Base-by-base conservation (phyloP, 768 basidiomycete genomes). In the Boletus rex-veris region DNA sequence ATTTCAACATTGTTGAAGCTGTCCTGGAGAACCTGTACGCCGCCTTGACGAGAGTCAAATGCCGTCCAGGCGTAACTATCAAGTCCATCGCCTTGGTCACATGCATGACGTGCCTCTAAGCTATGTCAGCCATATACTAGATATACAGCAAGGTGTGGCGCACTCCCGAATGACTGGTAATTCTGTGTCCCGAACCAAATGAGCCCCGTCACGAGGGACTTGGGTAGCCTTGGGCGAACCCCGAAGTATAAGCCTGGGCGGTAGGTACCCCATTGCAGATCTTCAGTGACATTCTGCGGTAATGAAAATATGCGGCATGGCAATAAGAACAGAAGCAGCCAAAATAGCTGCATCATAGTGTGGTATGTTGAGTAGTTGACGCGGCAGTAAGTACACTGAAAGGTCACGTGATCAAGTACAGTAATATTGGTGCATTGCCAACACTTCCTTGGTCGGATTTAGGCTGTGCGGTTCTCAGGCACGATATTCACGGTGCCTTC, bases 171-270 rank as follows among this genome's bases (percentile, higher is more conserved):
- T 58, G 90, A 86, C 64, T 85, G 77, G 65, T 83, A 97, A 71
- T 96, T 81, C 37, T 91, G 85, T 8, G 90, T 86, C 30, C 94
- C 91, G 67, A 91, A 93, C 95, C 95, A 98, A 71, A 96, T 82
- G 33, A 98, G 80, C 12, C 95, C 95, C 3, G 90, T 92, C 84
- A 94, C 81, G 26, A 98, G 78, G n/a, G 90, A 92, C 62, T 90
- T 83, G 0, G 94, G 92, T 58, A 92, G 73, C 41, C 87, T 80
- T 12, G 95, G 91, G 45, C 91, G 76, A 42, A 97, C 76, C 18
- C 95, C 95, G 71, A 97, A 96, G 74, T 98, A 98, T n/a, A 97
- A 79, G 64, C 92, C 91, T 0, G 95, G 92, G 39, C 95, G 77
- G 71, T 93, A 97, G 0, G 88, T 76, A 1, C 92, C 92, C 85